A percentile compares a stretch with the other conserved stretches of the same genome.
phyloP scores from a whole-genome alignment of 2,329 filamentous ascomycete genomes.

The Arthrinium puccinioides region DNA sequence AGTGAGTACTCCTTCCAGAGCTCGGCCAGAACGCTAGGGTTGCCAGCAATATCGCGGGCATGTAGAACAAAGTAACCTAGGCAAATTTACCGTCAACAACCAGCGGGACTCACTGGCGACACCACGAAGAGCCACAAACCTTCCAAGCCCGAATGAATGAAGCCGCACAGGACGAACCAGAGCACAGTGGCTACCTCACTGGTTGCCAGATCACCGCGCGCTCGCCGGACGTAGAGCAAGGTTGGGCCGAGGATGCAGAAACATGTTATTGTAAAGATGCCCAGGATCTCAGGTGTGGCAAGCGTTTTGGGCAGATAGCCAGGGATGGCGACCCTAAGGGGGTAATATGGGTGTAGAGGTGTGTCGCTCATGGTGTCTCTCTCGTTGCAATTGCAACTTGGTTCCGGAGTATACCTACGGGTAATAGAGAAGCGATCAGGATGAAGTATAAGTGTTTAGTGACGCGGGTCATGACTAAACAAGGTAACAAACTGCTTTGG shows the following conservation, averaged over 20 bases:
- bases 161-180: constrained; percentile 71
- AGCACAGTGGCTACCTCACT: constrained; percentile 54
- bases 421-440: too few relatives aligned
- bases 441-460: too few relatives aligned
- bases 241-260: constrained; percentile 50
- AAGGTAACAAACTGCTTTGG: too few relatives aligned
- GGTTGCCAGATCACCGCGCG: constrained; percentile 43
- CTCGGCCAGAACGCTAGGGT: constrained; percentile 39
- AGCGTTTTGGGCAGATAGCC: constrained; percentile 61
- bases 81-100: not conserved
- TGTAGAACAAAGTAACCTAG: constrained; percentile 43
- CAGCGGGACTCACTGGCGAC: not conserved
- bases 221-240: constrained; percentile 41
- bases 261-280: constrained; percentile 50
- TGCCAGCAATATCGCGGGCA: constrained; percentile 34
- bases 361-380: not conserved
- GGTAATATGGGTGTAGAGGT: constrained; percentile 61
- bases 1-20: constrained; percentile 53
- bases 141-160: constrained; percentile 36
- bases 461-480: too few relatives aligned
- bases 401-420: not conserved
- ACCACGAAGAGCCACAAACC: constrained; percentile 14
- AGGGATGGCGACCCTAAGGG: constrained; percentile 52
- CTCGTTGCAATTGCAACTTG: not conserved
- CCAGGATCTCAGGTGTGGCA: constrained; percentile 50